phyloP scores from a whole-genome alignment of 164 flowering plant genomes.

The Vitis riparia region DNA sequence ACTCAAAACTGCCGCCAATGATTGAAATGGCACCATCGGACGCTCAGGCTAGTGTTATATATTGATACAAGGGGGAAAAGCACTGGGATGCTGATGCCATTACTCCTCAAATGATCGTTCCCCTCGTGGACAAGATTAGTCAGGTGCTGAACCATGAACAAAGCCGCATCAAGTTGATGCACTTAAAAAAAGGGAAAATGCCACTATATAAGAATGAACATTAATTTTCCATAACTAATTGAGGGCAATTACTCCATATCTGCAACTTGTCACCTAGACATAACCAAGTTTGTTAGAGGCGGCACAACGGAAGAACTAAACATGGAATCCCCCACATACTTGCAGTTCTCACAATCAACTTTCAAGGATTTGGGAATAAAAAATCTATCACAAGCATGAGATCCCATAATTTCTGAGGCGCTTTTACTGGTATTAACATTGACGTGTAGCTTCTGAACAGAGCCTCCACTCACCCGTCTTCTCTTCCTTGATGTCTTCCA shows the following conservation, averaged over 20 bases:
- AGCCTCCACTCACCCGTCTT: constrained; percentile 29
- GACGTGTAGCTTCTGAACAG: constrained; percentile 19
- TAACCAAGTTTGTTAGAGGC: constrained; percentile 63
- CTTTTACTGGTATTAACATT: constrained; percentile 13
- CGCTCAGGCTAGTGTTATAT: constrained; percentile 1
- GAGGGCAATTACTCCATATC: neutral
- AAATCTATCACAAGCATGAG: constrained; percentile 27
- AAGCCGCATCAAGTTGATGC: constrained; percentile 11
- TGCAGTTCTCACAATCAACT: constrained; percentile 72
- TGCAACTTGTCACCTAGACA: constrained; percentile 56
- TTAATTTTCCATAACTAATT: no score
- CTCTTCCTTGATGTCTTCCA: constrained; percentile 70
- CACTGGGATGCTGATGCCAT: constrained; percentile 6
- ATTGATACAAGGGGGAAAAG: neutral
- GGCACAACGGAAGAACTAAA: constrained; percentile 52
- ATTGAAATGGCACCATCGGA: neutral
- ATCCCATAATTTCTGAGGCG: constrained; percentile 16
- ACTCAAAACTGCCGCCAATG: constrained; percentile 19
- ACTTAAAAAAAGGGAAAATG: neutral
- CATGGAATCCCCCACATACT: constrained; percentile 44
- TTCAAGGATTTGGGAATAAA: constrained; percentile 35
- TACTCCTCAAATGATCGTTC: constrained; percentile 2
- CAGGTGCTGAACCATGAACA: neutral
- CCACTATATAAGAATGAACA: neutral
- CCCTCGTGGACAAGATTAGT: neutral